phyloP scores from a whole-genome alignment of 352 stramenopile genomes.

The Phytophthora pluvialis region DNA sequence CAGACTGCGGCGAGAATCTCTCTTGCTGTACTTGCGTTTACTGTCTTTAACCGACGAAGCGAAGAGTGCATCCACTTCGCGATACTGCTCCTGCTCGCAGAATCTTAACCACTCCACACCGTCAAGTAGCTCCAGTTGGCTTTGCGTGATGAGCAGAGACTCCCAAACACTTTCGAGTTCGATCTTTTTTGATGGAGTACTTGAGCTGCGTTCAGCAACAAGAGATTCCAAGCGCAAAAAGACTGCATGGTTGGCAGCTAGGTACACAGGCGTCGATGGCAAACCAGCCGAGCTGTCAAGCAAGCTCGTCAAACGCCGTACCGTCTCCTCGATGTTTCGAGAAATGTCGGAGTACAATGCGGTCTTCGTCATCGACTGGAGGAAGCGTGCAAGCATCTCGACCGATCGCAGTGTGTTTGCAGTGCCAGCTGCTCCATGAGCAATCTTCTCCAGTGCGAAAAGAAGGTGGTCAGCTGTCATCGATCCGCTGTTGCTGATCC shows the following conservation, averaged over 20 bases:
- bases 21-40: constrained; percentile 32
- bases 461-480: constrained; percentile 60
- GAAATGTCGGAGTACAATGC: constrained; percentile 47
- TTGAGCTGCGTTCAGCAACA: constrained; percentile 18
- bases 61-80: constrained; percentile 53
- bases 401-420: constrained; percentile 18
- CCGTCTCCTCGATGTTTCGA: constrained; percentile 26
- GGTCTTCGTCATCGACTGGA: constrained; percentile 61
- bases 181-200: constrained; percentile 15
- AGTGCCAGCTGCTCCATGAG: constrained; percentile 23
- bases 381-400: constrained; percentile 55
- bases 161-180: constrained; percentile 48
- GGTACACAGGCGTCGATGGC: constrained; percentile 46
- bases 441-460: constrained; percentile 71
- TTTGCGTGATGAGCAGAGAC: constrained; percentile 43
- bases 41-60: constrained; percentile 10
- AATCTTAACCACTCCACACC: constrained; percentile 74
- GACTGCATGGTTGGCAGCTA: constrained; percentile 57
- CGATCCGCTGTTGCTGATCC: constrained; percentile 11
- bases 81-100: constrained; percentile 73
- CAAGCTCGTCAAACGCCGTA: constrained; percentile 20
- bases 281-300: constrained; percentile 33
- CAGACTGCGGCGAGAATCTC: constrained; percentile 29
- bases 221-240: constrained; percentile 44
- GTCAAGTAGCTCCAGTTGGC: constrained; percentile 61